Evolutionary conservation across 805 yeast genomes (phyloP), one percentile per base, ranked within the genome.

Genomic region (Teunomyces barrocoloradensis): DNA sequence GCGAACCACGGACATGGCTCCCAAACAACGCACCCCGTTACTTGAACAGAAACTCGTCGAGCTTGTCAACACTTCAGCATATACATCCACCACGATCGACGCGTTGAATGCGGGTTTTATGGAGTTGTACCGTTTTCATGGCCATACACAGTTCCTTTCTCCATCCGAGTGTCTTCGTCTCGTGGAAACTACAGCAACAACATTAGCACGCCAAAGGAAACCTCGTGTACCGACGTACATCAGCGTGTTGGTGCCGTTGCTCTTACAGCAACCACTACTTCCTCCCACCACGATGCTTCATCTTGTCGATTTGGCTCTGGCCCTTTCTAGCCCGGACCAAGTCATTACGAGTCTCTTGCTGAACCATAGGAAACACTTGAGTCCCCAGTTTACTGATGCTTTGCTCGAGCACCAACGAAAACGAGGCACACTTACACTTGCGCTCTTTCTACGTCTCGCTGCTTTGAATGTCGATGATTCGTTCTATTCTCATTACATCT

Each of bases 241-340:
- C 50, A 57, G 65, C 1, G 39, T 58, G 2, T 37, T 68, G 29
- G 60, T 67, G 2, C 55, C 51, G 28, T 43, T 52, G 17, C 52
- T 64, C 23, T 45, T 62, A 18, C 47, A 51, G 11, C 39, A 42
- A 29, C 47, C 42, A 10, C 13, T 61, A 4, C 56, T 18, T 18
- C 68, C 2, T 44, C 61, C 1, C 46, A 48, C 13, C 13, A 45
- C 61, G 3, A 51, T 67, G 38, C 65, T 63, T 1, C 53, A 55
- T 25, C 51, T 69, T 0, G 58, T 66, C 5, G 66, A 61, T 6
- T 51, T 71, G 45, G 72, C 66, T 2, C 46, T 65, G 7, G 12
- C 29, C 15, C 28, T 44, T 21, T 33, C 47, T n/a, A 44, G 49
- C 7, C 42, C 49, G 13, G 55, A 53, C 21, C 44, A 49, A 15